Base-by-base conservation (phyloP, 345 rosid species). In the Citrus maxima region DNA sequence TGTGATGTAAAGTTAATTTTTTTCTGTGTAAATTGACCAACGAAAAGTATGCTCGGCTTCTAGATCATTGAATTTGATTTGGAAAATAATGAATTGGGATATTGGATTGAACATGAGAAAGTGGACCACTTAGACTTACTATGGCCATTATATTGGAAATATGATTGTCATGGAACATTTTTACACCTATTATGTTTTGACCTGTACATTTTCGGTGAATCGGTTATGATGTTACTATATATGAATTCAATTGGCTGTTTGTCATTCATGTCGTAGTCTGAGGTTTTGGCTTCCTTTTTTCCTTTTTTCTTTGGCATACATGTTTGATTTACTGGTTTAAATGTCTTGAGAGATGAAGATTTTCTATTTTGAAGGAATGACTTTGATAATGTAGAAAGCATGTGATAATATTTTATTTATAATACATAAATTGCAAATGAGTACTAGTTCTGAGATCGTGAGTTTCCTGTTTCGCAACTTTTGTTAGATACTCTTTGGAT, bases 401-500 rank as follows among this genome's bases (percentile, higher is more conserved):
- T 40, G 4, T 38, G 19, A 40, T 12, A 40, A 18, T 68, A 40
- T 38, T 68, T 68, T 24, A 24, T 40, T 40, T 68, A 9, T 49
- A 30, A 24, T 5, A 6, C 32, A 68, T n/a, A 38, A 12, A 4
- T 27, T 35, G 67, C 68, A 37, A 51, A 38, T n/a, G 65, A 27
- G 72, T n/a, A 30, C 30, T 6, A 38, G 19, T 10, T 83, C 46
- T 32, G 4, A 21, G 58, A 21, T 78, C 9, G 51, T 35, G 12
- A 28, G 40, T 66, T n/a, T 49, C 22, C 59, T 68, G 42, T 63
- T 42, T 37, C 70, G 37, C 24, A 38, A 24, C 54, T 74, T 73
- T 69, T 72, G 72, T 79, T 86, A 91, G 95, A 90, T 91, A 80
- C 86, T 88, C 55, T 90, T 86, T 80, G 93, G 95, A 78, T 91